Evolutionary conservation across 73 alveolate genomes (phyloP), one percentile per base, ranked within the genome.

Genomic region (Symbiodinium pilosum): DNA sequence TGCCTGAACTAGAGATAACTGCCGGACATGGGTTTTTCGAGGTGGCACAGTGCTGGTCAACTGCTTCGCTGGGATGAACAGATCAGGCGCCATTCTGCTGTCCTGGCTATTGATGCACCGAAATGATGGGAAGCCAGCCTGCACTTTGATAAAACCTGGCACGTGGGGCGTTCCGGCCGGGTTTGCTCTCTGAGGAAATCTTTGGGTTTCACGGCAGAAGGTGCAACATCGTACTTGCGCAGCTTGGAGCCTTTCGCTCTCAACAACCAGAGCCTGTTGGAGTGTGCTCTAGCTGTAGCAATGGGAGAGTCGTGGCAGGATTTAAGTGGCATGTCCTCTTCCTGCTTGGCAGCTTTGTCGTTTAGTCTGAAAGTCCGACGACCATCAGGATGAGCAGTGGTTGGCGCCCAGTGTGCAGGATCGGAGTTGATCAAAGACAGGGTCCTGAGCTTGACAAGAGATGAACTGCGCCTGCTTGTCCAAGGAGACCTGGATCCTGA

Each of bases 181-280:
- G n/a, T n/a, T n/a, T 16, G 73, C 73, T 30, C 2, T 26, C 81
- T 14, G 12, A 64, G 81, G 81, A 64, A 18, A 28, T 64, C 39
- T 30, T 38, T 64, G 9, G 81, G 81, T 28, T 64, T 64, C 38
- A 64, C 81, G 16, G 39, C 81, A 64, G 81, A 64, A 28, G 81
- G 81, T 64, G 81, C 81, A 20, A 20, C 81, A 64, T 7, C 81
- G 39, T 38, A 64, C 34, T 38, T 64, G 38, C 81, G 81, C 39
- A 64, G 81, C 81, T 64, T 64, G 81, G 81, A 64, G 81, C 81
- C 81, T 18, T 64, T 64, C 30, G 81, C 81, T 64, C 81, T 64
- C 39, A 64, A 64, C 38, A 64, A 64, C 34, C 81, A 64, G 81
- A 64, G 81, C 81, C 81, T 64, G 34, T 38, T 64, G 81, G 81